Conservation (phyloP, 1,139 yeast genomes). For the Yamadazyma friedrichii region DNA sequence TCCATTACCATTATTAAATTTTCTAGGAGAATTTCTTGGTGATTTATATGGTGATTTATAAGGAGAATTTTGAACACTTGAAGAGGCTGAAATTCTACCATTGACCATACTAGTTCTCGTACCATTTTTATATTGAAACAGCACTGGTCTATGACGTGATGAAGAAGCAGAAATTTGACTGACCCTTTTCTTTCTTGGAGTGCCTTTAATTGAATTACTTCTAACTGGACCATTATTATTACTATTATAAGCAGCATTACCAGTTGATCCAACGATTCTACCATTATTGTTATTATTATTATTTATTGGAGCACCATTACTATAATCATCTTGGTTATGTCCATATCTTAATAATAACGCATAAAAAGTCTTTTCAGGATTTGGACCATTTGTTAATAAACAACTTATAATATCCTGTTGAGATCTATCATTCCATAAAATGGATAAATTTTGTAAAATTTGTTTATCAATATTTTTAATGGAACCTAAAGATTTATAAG, state of each 20-base stretch:
- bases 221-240: conserved; percentile 5
- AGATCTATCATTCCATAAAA: conserved; percentile 72
- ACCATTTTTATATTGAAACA: conserved; percentile 43
- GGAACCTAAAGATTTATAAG: conserved; percentile 47
- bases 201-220: conserved; percentile 18
- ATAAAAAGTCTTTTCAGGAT: conserved; percentile 74
- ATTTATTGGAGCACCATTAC: conserved; percentile 12
- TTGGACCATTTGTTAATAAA: conserved; percentile 55
- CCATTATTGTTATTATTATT: conserved; percentile 20
- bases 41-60: conserved; percentile 23
- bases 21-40: conserved; percentile 24
- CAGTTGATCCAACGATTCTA: conserved; percentile 13
- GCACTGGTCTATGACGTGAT: conserved; percentile 55
- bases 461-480: conserved; percentile 57
- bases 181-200: conserved; percentile 41
- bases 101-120: conserved; percentile 25
- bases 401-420: conserved; percentile 54
- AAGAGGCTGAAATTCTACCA: conserved; percentile 29
- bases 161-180: conserved; percentile 56
- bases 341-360: conserved; percentile 60
- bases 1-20: conserved; percentile 9
- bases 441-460: conserved; percentile 65
- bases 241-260: not conserved
- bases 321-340: conserved; percentile 41
- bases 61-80: conserved; percentile 37